These are phyloP conservation scores for Buxus sempervirens DNA, from an alignment of 164 flowering plant genomes.

Conservation along the genomic window DNA sequence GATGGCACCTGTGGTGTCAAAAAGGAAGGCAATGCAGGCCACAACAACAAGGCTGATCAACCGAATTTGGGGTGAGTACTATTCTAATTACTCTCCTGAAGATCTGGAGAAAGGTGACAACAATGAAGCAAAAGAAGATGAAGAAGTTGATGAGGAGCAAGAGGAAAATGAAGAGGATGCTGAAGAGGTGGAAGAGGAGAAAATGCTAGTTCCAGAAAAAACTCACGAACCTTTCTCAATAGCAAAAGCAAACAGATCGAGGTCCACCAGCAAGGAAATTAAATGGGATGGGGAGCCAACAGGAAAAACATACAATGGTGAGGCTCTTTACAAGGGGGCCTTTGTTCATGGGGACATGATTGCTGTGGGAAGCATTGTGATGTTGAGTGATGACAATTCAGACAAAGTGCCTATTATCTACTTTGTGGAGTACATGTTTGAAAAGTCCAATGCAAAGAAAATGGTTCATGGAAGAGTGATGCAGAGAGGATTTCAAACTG, in stretches of 20 bases:
- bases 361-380: slow-evolving; percentile 56
- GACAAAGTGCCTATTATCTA: slow-evolving; percentile 47
- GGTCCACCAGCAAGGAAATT: slow-evolving; percentile 22
- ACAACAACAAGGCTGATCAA: slow-evolving; percentile 77
- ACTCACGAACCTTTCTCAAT: slow-evolving; percentile 23
- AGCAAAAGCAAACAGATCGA: slow-evolving; percentile 23
- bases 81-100: slow-evolving; percentile 70
- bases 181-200: slow-evolving; percentile 32
- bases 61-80: slow-evolving; percentile 87
- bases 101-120: slow-evolving; percentile 31
- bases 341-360: slow-evolving; percentile 47
- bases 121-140: slow-evolving; percentile 36
- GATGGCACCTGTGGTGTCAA: slow-evolving; percentile 48
- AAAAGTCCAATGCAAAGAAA: slow-evolving; percentile 42
- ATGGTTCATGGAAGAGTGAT: slow-evolving; percentile 83
- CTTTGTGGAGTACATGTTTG: slow-evolving; percentile 88
- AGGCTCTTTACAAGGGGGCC: slow-evolving; percentile 54
- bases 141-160: slow-evolving; percentile 42
- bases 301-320: slow-evolving; percentile 47
- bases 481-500: slow-evolving; percentile 62
- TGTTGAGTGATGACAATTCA: slow-evolving; percentile 41
- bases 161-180: slow-evolving; percentile 46
- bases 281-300: slow-evolving; percentile 65
- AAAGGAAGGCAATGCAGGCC: slow-evolving; percentile 73
- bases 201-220: slow-evolving; percentile 13